These are phyloP conservation scores for Diplodia corticola DNA, from an alignment of 2,329 filamentous ascomycete species.

Conservation along the genomic window DNA sequence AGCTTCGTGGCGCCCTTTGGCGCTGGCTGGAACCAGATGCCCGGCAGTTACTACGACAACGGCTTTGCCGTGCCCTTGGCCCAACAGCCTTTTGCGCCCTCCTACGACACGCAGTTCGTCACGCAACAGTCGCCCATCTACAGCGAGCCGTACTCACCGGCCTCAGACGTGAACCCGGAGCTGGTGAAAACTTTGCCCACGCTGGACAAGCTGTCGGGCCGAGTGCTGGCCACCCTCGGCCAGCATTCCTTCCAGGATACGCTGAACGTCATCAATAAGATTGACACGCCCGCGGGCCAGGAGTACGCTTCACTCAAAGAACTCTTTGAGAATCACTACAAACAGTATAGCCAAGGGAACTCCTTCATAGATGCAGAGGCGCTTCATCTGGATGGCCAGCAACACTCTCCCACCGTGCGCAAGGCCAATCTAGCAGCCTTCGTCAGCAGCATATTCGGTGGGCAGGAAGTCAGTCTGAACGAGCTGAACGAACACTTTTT, in stretches of 20 bases:
- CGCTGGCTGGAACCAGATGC: slow-evolving; percentile 13
- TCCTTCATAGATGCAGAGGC: slow-evolving; percentile 58
- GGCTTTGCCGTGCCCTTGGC: slow-evolving; percentile 6
- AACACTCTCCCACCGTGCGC: slow-evolving; percentile 43
- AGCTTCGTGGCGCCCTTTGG: slow-evolving; percentile 16
- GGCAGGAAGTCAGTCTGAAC: slow-evolving; percentile 64
- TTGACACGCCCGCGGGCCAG: slow-evolving; percentile 58
- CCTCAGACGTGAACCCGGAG: neutral
- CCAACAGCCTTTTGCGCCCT: slow-evolving; percentile 12
- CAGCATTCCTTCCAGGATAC: slow-evolving; percentile 59
- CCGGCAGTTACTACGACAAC: slow-evolving; percentile 13
- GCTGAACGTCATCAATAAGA: slow-evolving; percentile 57
- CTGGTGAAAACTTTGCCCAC: slow-evolving; percentile 4
- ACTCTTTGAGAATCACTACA: slow-evolving; percentile 61
- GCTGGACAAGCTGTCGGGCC: slow-evolving; percentile 50
- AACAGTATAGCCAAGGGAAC: slow-evolving; percentile 59
- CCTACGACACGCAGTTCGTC: slow-evolving; percentile 17
- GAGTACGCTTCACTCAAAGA: slow-evolving; percentile 63
- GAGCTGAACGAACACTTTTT: slow-evolving; percentile 65
- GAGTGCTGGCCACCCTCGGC: slow-evolving; percentile 59
- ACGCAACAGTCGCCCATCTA: slow-evolving; percentile 15
- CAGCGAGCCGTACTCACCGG: slow-evolving; percentile 17
- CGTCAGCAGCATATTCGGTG: slow-evolving; percentile 63
- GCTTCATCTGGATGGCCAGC: slow-evolving; percentile 55
- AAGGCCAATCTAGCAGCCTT: slow-evolving; percentile 67